Evolutionary conservation across 352 stramenopile genomes (phyloP), one percentile per base, ranked within the genome.

Genomic region (Phytophthora megakarya): DNA sequence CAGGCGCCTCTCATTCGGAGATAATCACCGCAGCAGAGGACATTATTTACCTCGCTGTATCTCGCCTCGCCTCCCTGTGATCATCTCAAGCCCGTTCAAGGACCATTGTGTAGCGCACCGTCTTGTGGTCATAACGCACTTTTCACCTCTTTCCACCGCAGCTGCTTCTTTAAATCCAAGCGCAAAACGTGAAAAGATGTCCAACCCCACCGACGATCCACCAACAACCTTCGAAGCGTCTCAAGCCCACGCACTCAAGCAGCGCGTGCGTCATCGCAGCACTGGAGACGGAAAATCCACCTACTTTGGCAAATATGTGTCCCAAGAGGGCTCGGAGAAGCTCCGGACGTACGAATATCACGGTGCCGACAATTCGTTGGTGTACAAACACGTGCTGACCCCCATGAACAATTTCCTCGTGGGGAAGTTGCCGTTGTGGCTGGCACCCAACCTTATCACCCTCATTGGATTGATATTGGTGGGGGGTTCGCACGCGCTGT

Each of bases 301-400:
- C 61, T 95, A 95, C 68, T 95, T 95, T 73, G 83, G 85, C 63
- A 95, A 93, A 67, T 95, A 95, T 51, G 86, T 95, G 37, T 89
- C 80, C 28, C 80, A 90, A 46, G 86, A 93, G 72, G 86, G 84
- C 32, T 93, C 83, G 7, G 86, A 92, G 61, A 95, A 95, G 58
- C 72, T 95, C 48, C 78, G 80, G 19, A 92, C 84, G 38, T 95
- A 95, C 73, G 75, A 93, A 68, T 95, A 95, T 72, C 86, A 95
- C 53, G 86, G 86, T 44, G 65, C 78, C 22, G 86, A 95, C 76
- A 88, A 95, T 65, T 95, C 86, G 71, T 75, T 93, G 56, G 84
- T 95, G 59, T 95, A 93, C 75, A 92, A 93, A 65, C 76, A 93
- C 53, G 72, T 95, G 51, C 80, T 95, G 46, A 93, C 81, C 59